Evolutionary conservation across 495 filamentous ascomycete species (phyloP), one percentile per base, ranked within the genome.

Genomic region (Lichenothelia convexa): DNA sequence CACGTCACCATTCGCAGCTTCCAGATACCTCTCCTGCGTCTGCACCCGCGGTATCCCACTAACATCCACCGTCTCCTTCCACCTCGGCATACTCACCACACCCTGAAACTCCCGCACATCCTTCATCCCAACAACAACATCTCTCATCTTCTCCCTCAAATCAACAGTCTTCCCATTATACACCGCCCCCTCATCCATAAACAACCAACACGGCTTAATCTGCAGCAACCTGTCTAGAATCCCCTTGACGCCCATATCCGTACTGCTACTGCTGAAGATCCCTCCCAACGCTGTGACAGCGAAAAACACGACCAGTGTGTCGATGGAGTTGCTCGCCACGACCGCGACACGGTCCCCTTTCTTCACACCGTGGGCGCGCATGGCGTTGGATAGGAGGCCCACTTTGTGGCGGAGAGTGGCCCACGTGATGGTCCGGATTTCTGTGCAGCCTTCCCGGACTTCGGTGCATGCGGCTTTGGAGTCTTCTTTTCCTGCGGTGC

Each of bases 121-220:
- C 13, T 51, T 44, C 61, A 89, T 63, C 0, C 77, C 79, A 1
- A 52, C 47, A 1, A 74, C 60, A 22, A 85, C 61, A 22, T 80
- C 71, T 7, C 46, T 47, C 57, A 89, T 85, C 55, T 86, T 89
- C 1, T 52, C 41, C 17, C 76, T 65, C 17, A 89, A 53, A 48
- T 86, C 80, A 11, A 78, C 62, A 4, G 55, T 64, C 54, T 78
- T 80, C 11, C 78, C 78, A 48, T 86, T 89, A 45, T 89, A 89
- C 15, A 86, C 56, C 1, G 80, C 67, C 12, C 61, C 64, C 45
- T 89, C 80, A 42, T 89, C 81, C 56, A 83, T 68, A 46, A 89
- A 86, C 18, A 89, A 55, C 44, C 66, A 78, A 49, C 64, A 64
- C 21, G 78, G 81, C 47, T 73, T 61, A 26, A 85, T 68, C 57